These are phyloP conservation scores for Eucalyptus leucophloia DNA, from an alignment of 345 rosid genomes.

Conservation along the genomic window DNA sequence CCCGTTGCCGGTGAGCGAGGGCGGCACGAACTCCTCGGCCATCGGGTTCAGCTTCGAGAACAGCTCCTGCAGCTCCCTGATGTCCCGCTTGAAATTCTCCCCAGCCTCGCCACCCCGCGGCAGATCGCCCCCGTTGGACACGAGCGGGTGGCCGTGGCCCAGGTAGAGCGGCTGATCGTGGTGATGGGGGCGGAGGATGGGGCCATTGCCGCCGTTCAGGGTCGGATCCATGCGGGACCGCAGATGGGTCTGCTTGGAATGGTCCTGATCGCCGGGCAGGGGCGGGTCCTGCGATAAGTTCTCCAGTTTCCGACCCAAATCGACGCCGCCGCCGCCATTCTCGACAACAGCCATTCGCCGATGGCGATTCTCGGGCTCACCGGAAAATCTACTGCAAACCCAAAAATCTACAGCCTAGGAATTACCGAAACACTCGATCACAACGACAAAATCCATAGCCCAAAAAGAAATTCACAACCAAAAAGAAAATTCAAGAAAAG, in stretches of 20 bases:
- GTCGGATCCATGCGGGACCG: constrained; percentile 16
- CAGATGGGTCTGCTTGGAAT: constrained; percentile 18
- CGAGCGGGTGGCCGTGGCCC: neutral
- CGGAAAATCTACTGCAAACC: neutral
- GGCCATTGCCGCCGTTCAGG: constrained; percentile 1
- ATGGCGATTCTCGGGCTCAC: neutral
- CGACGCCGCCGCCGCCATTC: constrained; percentile 13
- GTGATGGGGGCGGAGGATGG: neutral
- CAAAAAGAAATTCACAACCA: no score
- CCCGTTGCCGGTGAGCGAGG: constrained; percentile 34
- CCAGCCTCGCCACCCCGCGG: constrained; percentile 3
- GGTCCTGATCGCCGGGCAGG: constrained; percentile 31
- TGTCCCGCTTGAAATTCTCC: constrained; percentile 42
- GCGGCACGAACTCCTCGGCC: constrained; percentile 94
- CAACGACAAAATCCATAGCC: neutral
- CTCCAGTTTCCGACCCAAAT: constrained; percentile 7
- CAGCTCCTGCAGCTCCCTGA: constrained; percentile 77
- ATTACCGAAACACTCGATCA: neutral
- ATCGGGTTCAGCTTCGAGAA: constrained; percentile 87
- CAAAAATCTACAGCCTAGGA: neutral
- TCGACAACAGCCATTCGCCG: constrained; percentile 48
- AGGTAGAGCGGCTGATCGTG: neutral
- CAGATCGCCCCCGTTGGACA: constrained; percentile 5
- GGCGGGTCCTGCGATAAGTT: neutral
- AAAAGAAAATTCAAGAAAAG: neutral